Evolutionary conservation across 164 flowering plant genomes (phyloP).

Genomic region (Pachysandra terminalis): DNA sequence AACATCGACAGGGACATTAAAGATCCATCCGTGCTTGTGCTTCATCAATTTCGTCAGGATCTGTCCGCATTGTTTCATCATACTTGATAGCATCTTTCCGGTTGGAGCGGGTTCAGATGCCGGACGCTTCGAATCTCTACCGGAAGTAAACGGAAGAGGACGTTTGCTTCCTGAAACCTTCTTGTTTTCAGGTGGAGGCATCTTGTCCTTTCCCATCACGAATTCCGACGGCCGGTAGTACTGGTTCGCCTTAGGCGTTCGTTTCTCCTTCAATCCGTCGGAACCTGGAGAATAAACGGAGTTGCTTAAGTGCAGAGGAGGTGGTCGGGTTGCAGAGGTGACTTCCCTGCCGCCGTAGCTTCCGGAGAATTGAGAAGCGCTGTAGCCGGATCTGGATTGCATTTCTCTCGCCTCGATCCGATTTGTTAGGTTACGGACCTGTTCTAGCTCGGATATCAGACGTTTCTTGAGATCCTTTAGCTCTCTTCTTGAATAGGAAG

Average conservation of each 20-base stretch:
- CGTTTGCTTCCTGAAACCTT: conserved; percentile 45
- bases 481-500: conserved; percentile 37
- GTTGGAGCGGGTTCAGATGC: conserved; percentile 21
- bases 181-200: conserved; percentile 28
- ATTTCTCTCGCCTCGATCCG: conserved; percentile 49
- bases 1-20: conserved; percentile 68
- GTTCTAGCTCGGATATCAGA: conserved; percentile 48
- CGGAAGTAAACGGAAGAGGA: conserved; percentile 20
- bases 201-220: conserved; percentile 15
- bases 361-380: conserved; percentile 20
- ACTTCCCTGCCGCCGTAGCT: conserved; percentile 16
- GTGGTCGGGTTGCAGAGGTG: conserved; percentile 1
- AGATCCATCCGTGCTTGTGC: conserved; percentile 57
- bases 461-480: conserved; percentile 50
- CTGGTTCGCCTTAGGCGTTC: conserved; percentile 21
- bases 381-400: conserved; percentile 26
- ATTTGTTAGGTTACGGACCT: conserved; percentile 39
- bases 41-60: conserved; percentile 61
- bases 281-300: conserved; percentile 8
- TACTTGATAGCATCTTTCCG: not conserved
- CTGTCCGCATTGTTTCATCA: conserved; percentile 56
- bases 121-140: conserved; percentile 31
- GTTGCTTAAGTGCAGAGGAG: not conserved
- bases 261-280: conserved; percentile 14
- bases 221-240: conserved; percentile 15